These are phyloP conservation scores for Colletotrichum filicis DNA, from an alignment of 2,329 filamentous ascomycete genomes.

Conservation along the genomic window DNA sequence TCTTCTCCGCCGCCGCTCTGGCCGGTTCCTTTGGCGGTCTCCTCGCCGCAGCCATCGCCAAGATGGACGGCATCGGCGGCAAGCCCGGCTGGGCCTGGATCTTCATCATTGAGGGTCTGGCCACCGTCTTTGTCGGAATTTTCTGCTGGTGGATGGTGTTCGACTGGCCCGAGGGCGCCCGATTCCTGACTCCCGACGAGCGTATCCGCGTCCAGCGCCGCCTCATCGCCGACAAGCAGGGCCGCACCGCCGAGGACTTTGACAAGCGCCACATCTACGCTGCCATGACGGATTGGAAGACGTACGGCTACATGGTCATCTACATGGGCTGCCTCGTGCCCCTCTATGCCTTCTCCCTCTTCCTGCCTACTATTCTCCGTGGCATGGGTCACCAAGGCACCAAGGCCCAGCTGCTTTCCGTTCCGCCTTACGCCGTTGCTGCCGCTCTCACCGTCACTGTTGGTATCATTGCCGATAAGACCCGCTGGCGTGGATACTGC, in stretches of 20 bases:
- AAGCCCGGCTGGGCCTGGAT: slow-evolving; percentile 69
- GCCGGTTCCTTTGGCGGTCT: slow-evolving; percentile 80
- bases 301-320: slow-evolving; percentile 60
- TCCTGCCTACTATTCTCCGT: slow-evolving; percentile 68
- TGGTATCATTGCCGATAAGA: slow-evolving; percentile 74
- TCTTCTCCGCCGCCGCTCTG: slow-evolving; percentile 82
- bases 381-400: slow-evolving; percentile 45
- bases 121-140: slow-evolving; percentile 73
- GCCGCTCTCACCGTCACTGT: slow-evolving; percentile 71
- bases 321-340: slow-evolving; percentile 60
- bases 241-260: slow-evolving; percentile 77
- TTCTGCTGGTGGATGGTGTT: slow-evolving; percentile 78
- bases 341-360: slow-evolving; percentile 63
- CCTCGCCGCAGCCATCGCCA: slow-evolving; percentile 73
- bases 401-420: slow-evolving; percentile 65
- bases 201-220: slow-evolving; percentile 75
- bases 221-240: slow-evolving; percentile 75
- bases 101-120: slow-evolving; percentile 74
- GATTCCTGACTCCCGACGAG: slow-evolving; percentile 74
- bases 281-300: slow-evolving; percentile 83
- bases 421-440: slow-evolving; percentile 70
- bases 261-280: slow-evolving; percentile 76
- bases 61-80: slow-evolving; percentile 71
- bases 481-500: slow-evolving; percentile 70
- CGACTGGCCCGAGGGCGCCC: slow-evolving; percentile 81